These are phyloP conservation scores for Aechmea fasciata DNA, from an alignment of 176 grass and related monocot genomes.

Conservation along the genomic window DNA sequence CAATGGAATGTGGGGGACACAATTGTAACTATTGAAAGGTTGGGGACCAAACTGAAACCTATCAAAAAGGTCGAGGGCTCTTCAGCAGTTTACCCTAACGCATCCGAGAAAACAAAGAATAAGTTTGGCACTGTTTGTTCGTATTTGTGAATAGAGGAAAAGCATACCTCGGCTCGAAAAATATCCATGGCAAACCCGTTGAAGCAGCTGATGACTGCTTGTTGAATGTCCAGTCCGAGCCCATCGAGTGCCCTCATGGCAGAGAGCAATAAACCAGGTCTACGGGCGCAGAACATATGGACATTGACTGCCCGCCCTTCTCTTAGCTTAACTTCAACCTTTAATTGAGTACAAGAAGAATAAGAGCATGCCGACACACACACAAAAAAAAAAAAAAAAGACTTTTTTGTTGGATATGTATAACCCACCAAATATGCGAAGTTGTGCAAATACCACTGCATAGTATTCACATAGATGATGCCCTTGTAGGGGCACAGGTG, in stretches of 20 bases:
- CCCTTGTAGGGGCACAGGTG: no score
- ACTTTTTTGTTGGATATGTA: no score
- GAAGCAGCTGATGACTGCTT: conserved; percentile 96
- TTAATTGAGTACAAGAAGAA: background rate
- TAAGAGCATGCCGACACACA: no score
- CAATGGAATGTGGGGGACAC: no score
- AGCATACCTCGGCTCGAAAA: conserved; percentile 83
- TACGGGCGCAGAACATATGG: conserved; percentile 88
- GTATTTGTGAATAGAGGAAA: background rate
- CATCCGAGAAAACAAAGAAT: background rate
- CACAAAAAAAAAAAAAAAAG: no score
- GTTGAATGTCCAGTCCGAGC: conserved; percentile 89
- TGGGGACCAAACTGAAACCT: no score
- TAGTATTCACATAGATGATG: no score
- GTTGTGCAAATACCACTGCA: no score
- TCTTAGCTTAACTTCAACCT: conserved; percentile 88
- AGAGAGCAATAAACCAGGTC: conserved; percentile 72
- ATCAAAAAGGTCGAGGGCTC: no score
- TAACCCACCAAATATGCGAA: no score
- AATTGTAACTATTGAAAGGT: no score
- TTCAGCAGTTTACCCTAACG: no score
- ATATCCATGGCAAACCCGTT: conserved; percentile 85
- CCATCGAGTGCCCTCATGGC: conserved; percentile 75
- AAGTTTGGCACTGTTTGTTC: background rate
- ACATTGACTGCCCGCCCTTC: conserved; percentile 82